A percentile compares a stretch with the other conserved stretches of the same genome.
Conservation (phyloP, 2,329 filamentous ascomycete species). For the Hypoxylon sp. region DNA sequence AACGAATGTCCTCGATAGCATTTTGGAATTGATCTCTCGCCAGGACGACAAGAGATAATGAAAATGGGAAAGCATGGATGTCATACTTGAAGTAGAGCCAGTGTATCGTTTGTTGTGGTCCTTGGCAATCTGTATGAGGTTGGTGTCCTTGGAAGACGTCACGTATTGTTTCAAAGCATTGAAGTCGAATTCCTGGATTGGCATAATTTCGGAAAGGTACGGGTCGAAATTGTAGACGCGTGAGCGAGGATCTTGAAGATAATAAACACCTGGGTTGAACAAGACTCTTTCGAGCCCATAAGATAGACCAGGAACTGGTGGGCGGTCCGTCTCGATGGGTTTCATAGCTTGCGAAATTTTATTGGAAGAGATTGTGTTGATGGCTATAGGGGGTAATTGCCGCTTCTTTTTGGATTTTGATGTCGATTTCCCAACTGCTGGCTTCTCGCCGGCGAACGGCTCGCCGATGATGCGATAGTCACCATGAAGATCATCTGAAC, state of each 20-base stretch:
- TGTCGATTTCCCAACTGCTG: not conserved
- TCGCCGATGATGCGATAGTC: conserved; percentile 20
- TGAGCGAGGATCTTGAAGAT: conserved; percentile 86
- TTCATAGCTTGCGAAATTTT: conserved; percentile 42
- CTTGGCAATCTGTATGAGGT: conserved; percentile 73
- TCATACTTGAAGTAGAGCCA: conserved; percentile 98
- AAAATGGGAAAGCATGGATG: conserved; percentile 84
- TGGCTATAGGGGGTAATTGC: conserved; percentile 16
- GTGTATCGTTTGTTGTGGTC: conserved; percentile 79
- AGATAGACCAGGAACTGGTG: conserved; percentile 66
- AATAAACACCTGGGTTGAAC: conserved; percentile 94
- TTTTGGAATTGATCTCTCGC: conserved; percentile 73
- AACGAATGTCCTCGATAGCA: conserved; percentile 73
- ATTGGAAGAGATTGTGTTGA: conserved; percentile 41
- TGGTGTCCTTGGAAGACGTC: conserved; percentile 85
- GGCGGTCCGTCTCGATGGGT: conserved; percentile 47
- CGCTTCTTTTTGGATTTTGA: not conserved
- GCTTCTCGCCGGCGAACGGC: conserved; percentile 5
- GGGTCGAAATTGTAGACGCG: conserved; percentile 97
- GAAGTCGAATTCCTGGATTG: conserved; percentile 91
- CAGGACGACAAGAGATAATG: conserved; percentile 89
- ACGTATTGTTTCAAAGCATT: conserved; percentile 85
- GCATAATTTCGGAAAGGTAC: conserved; percentile 92
- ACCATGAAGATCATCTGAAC: conserved; percentile 1
- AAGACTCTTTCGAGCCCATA: conserved; percentile 88